Evolutionary conservation across 2,329 filamentous ascomycete genomes (phyloP).

Genomic region (Paraphoma chrysanthemicola): DNA sequence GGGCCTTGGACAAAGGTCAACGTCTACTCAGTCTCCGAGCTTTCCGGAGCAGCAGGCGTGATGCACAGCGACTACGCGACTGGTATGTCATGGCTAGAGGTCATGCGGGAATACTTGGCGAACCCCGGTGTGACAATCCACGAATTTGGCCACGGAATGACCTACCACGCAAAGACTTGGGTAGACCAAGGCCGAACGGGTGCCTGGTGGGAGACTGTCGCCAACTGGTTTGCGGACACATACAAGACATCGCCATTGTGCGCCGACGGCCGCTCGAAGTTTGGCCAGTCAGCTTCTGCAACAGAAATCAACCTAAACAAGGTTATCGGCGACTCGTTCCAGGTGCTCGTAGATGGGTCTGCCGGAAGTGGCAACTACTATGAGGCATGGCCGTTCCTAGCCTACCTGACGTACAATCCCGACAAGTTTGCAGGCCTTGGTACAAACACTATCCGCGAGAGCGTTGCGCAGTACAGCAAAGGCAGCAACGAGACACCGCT

Average conservation of each 20-base stretch:
- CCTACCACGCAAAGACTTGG: constrained; percentile 47
- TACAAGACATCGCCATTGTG: constrained; percentile 55
- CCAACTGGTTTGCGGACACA: constrained; percentile 59
- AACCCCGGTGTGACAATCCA: constrained; percentile 54
- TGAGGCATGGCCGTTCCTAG: constrained; percentile 59
- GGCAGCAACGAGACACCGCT: constrained; percentile 59
- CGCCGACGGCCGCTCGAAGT: constrained; percentile 42
- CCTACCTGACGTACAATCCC: constrained; percentile 58
- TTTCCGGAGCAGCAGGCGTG: constrained; percentile 52
- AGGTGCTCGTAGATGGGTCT: constrained; percentile 57
- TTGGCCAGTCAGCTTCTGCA: constrained; percentile 43
- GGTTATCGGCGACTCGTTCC: constrained; percentile 55
- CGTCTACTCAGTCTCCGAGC: constrained; percentile 46
- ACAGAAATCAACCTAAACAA: constrained; percentile 54
- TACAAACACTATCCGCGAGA: constrained; percentile 17
- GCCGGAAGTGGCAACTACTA: constrained; percentile 51
- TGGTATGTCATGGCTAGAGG: constrained; percentile 55
- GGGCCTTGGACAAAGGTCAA: constrained; percentile 53
- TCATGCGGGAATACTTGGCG: constrained; percentile 50
- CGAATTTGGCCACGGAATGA: constrained; percentile 58
- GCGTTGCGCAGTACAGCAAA: constrained; percentile 51
- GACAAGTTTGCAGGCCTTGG: constrained; percentile 46
- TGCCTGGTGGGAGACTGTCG: constrained; percentile 60
- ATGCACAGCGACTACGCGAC: constrained; percentile 50
- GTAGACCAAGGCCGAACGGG: constrained; percentile 55